Percentiles rank a stretch among this genome's conserved stretches.
Evolutionary conservation across 352 stramenopile species (phyloP).

Genomic region (Globisporangium orthogonon): DNA sequence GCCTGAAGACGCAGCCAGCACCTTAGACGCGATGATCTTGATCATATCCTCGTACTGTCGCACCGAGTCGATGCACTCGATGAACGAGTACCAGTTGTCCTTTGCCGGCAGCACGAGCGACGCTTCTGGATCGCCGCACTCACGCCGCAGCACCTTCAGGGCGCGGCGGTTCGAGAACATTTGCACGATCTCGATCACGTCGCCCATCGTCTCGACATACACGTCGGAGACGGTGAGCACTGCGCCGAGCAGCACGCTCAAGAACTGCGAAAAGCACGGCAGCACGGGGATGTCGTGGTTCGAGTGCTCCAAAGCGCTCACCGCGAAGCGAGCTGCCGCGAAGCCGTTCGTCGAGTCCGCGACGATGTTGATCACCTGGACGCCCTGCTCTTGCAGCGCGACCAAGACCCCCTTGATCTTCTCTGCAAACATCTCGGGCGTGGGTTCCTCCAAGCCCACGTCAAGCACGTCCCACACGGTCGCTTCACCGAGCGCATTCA

Average conservation of each 20-base stretch:
- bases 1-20: slow-evolving; percentile 24
- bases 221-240: slow-evolving; percentile 49
- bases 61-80: slow-evolving; percentile 73
- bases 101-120: slow-evolving; percentile 35
- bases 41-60: slow-evolving; percentile 81
- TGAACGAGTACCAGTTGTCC: slow-evolving; percentile 68
- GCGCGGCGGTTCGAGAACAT: slow-evolving; percentile 54
- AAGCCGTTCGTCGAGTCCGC: slow-evolving; percentile 37
- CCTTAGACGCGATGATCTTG: slow-evolving; percentile 70
- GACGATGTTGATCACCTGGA: slow-evolving; percentile 73
- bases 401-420: slow-evolving; percentile 46
- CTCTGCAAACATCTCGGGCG: slow-evolving; percentile 32
- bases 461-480: slow-evolving; percentile 52
- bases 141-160: slow-evolving; percentile 47
- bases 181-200: slow-evolving; percentile 62
- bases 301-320: slow-evolving; percentile 27
- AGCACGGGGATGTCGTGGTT: slow-evolving; percentile 46
- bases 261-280: slow-evolving; percentile 51
- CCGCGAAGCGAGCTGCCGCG: slow-evolving; percentile 31
- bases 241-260: slow-evolving; percentile 45
- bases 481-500: slow-evolving; percentile 62
- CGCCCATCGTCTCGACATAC: slow-evolving; percentile 47
- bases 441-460: slow-evolving; percentile 33
- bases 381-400: slow-evolving; percentile 31
- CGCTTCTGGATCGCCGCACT: slow-evolving; percentile 61